These are phyloP conservation scores for Prunus campanulata DNA, from an alignment of 306 rosid genomes.

Conservation along the genomic window DNA sequence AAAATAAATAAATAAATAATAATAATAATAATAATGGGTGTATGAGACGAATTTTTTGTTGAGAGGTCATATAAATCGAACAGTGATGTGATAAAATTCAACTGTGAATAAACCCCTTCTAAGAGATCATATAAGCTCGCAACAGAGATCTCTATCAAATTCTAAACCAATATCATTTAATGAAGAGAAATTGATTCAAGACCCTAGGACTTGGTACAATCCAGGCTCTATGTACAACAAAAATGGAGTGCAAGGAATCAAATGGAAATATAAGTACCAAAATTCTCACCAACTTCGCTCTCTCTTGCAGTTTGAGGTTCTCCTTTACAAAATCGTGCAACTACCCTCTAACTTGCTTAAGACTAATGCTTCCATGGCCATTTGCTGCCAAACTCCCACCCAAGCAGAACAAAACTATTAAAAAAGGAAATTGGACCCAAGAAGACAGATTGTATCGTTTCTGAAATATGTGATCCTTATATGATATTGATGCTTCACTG, in stretches of 20 bases:
- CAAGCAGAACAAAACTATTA: not conserved
- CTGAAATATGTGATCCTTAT: not conserved
- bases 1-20: no score
- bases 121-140: not conserved
- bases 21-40: no score
- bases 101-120: no score
- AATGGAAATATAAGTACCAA: slow-evolving; percentile 11
- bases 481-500: slow-evolving; percentile 30
- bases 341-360: slow-evolving; percentile 22
- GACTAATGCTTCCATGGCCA: slow-evolving; percentile 28
- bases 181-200: not conserved
- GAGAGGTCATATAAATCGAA: no score
- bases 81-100: no score
- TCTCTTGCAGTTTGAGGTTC: slow-evolving; percentile 17
- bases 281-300: slow-evolving; percentile 10
- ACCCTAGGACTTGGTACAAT: not conserved
- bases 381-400: slow-evolving; percentile 19
- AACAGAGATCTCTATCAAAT: not conserved
- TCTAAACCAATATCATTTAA: not conserved
- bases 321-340: slow-evolving; percentile 22
- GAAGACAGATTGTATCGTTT: slow-evolving; percentile 5
- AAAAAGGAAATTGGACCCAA: not conserved
- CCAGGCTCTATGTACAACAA: slow-evolving; percentile 13
- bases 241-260: not conserved
- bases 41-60: not conserved